phyloP scores from a whole-genome alignment of 2,329 filamentous ascomycete species.

The Neofusicoccum kwambonambiense region DNA sequence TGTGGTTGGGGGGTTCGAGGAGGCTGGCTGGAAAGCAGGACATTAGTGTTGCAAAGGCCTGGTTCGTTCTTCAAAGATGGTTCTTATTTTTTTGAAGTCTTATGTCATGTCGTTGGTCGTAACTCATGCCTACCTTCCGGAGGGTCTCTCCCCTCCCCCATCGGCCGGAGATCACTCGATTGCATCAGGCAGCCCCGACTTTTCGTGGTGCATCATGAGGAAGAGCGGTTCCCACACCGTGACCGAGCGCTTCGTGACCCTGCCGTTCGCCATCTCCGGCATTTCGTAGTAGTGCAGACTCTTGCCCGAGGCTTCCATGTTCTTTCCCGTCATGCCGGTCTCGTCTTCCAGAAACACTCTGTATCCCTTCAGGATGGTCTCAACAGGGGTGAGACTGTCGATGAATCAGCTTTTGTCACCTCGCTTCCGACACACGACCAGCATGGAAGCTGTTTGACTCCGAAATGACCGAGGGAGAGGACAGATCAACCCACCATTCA shows the following conservation, averaged over 20 bases:
- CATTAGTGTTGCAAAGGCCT: no score
- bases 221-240: constrained; percentile 53
- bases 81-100: no score
- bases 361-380: constrained; percentile 49
- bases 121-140: no score
- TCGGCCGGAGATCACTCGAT: no score
- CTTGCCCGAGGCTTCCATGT: constrained; percentile 47
- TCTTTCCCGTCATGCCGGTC: constrained; percentile 41
- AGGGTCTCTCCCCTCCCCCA: no score
- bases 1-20: no score
- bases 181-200: constrained; percentile 42
- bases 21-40: no score
- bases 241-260: constrained; percentile 42
- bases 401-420: not conserved
- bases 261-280: constrained; percentile 43
- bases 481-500: not conserved
- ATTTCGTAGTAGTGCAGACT: constrained; percentile 39
- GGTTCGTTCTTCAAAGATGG: no score
- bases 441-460: no score
- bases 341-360: constrained; percentile 48
- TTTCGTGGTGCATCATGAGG: constrained; percentile 45
- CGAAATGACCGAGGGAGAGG: no score
- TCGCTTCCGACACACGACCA: not conserved
- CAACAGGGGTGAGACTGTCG: constrained; percentile 32
- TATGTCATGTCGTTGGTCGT: no score